Evolutionary conservation across 2,329 filamentous ascomycete species (phyloP), one percentile per base, ranked within the genome.

Genomic region (Colletotrichum euphorbiae): DNA sequence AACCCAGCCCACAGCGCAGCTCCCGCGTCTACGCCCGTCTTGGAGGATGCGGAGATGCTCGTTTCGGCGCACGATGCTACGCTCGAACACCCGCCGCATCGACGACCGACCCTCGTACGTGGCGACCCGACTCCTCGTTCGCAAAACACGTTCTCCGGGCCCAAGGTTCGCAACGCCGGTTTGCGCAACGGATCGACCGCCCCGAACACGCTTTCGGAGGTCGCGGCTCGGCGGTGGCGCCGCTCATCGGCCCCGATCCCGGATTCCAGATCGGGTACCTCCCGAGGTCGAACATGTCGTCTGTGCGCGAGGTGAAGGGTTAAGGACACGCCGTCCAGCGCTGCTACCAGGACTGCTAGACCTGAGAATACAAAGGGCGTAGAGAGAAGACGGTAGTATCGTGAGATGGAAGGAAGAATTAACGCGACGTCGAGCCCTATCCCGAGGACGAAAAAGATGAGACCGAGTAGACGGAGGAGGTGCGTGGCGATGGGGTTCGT

Each of bases 211-310:
- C 51, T 66, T 31, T 63, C 69, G 43, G 50, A 52, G 19, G 69
- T 71, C 11, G 62, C 68, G n/a, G 61, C 62, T 12, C 69, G 67
- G 15, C 67, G 52, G 24, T 70, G 52, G 24, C 69, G 69, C 13
- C 62, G 56, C 48, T 67, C 67, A 13, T 50, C 21, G n/a, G 54
- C 52, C 11, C 69, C 62, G 17, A 78, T 78, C 1, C 77, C 78
- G 28, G 80, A 56, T 9, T 74, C 72, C 42, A 79, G 71, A 60
- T 73, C 76, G 1, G 73, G 51, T 12, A 56, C 59, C 38, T 83
- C 81, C 81, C 81, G 83, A 0, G 80, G 79, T 3, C 77, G 73
- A 4, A 81, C 65, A 40, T 79, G 76, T 9, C 81, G 77, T 52
- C 68, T 71, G 8, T 75, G 70, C 15, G 72, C 69, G 11, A 74